phyloP scores from a whole-genome alignment of 805 yeast genomes.

The Zygosaccharomyces gambellarensis region DNA sequence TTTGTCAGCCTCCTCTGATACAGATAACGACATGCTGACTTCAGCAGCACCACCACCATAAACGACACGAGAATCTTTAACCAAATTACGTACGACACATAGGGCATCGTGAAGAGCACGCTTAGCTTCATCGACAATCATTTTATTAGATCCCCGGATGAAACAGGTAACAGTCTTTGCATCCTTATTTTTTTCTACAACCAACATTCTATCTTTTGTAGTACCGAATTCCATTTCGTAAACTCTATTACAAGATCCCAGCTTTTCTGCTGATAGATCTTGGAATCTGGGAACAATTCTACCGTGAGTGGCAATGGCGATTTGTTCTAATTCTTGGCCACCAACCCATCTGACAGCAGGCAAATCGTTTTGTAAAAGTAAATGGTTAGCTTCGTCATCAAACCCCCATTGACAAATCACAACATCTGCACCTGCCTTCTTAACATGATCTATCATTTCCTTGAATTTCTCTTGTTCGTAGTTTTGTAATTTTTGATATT shows the following conservation, averaged over 20 bases:
- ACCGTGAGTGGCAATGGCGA: slow-evolving; percentile 97
- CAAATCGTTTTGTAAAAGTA: slow-evolving; percentile 77
- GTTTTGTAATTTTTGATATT: slow-evolving; percentile 81
- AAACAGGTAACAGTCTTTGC: slow-evolving; percentile 88
- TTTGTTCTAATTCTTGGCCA: slow-evolving; percentile 89
- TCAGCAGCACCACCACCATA: slow-evolving; percentile 99
- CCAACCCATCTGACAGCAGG: slow-evolving; percentile 99
- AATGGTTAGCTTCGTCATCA: slow-evolving; percentile 96
- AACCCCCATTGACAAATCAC: slow-evolving; percentile 99
- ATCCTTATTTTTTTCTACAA: slow-evolving; percentile 83
- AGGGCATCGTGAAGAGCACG: slow-evolving; percentile 95
- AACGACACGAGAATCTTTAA: slow-evolving; percentile 89
- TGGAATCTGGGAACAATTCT: slow-evolving; percentile 96
- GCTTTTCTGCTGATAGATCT: slow-evolving; percentile 73
- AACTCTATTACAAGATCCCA: slow-evolving; percentile 83
- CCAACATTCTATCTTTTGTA: slow-evolving; percentile 92
- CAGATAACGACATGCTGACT: slow-evolving; percentile 86
- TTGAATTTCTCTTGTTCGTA: slow-evolving; percentile 88
- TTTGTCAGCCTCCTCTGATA: slow-evolving; percentile 84
- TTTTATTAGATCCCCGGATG: slow-evolving; percentile 91
- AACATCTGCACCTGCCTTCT: slow-evolving; percentile 87
- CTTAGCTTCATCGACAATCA: slow-evolving; percentile 96
- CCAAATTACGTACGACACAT: slow-evolving; percentile 94
- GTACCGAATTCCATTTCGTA: slow-evolving; percentile 93
- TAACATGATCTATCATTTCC: slow-evolving; percentile 84